A percentile compares a stretch with the other conserved stretches of the same genome.
Evolutionary conservation across 192 early-diverging fungal genomes (phyloP).

Genomic region (Backusella psychrophila): DNA sequence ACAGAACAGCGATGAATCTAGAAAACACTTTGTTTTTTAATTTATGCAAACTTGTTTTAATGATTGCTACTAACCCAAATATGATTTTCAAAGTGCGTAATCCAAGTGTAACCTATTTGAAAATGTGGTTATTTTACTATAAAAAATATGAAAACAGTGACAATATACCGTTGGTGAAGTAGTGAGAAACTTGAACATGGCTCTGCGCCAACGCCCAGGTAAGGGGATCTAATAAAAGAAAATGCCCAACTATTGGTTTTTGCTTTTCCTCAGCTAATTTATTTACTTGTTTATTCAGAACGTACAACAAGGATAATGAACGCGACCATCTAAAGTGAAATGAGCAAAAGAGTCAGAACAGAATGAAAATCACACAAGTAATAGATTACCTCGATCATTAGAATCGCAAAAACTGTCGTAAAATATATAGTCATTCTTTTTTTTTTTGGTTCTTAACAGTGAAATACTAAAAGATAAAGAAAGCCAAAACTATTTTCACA

Average conservation of each 20-base stretch:
- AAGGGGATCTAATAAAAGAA: slow-evolving; percentile 44
- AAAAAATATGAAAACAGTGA: background rate
- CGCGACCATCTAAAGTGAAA: slow-evolving; percentile 18
- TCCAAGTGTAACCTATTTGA: slow-evolving; percentile 19
- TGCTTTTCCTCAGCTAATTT: background rate
- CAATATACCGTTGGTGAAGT: slow-evolving; percentile 38
- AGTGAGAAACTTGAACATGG: slow-evolving; percentile 46
- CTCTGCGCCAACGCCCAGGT: slow-evolving; percentile 47
- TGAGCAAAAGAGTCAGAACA: background rate
- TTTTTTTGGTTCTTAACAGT: background rate
- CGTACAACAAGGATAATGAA: slow-evolving; percentile 27
- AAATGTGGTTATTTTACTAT: background rate
- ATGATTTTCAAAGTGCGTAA: slow-evolving; percentile 46
- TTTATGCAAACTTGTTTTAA: background rate
- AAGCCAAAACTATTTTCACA: background rate
- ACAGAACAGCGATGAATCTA: slow-evolving; percentile 57
- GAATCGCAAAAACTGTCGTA: slow-evolving; percentile 21
- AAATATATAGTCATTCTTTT: slow-evolving; percentile 23
- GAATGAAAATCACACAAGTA: background rate
- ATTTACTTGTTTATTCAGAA: background rate
- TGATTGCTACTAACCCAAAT: slow-evolving; percentile 43
- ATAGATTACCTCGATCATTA: slow-evolving; percentile 22
- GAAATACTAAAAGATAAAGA: background rate
- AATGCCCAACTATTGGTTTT: background rate
- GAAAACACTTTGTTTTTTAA: background rate